These are phyloP conservation scores for Amphichorda felina DNA, from an alignment of 2,329 filamentous ascomycete genomes.

Conservation along the genomic window DNA sequence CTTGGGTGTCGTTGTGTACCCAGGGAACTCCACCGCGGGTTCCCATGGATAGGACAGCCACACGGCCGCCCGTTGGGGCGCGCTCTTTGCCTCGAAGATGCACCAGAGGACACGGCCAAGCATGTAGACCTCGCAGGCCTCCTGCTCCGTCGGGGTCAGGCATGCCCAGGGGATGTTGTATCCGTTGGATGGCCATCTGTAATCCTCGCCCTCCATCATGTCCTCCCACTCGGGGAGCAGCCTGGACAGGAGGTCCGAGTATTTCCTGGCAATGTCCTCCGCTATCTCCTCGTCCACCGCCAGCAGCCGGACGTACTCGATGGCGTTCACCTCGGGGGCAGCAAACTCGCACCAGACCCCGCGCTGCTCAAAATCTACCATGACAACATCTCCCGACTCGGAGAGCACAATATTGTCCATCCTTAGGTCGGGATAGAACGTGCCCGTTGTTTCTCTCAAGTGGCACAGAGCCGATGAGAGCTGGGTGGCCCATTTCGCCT, in stretches of 20 bases:
- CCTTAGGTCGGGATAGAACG: conserved; percentile 47
- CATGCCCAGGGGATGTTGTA: conserved; percentile 47
- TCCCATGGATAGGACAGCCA: conserved; percentile 50
- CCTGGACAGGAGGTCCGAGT: conserved; percentile 24
- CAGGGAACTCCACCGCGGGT: conserved; percentile 43
- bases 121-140: conserved; percentile 50
- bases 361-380: conserved; percentile 52
- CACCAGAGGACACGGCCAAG: conserved; percentile 50
- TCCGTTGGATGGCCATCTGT: conserved; percentile 32
- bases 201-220: conserved; percentile 27
- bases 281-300: conserved; percentile 36
- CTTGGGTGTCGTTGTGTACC: conserved; percentile 33
- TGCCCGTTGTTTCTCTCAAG: conserved; percentile 28
- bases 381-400: conserved; percentile 30
- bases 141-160: conserved; percentile 37
- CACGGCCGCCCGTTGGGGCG: conserved; percentile 41
- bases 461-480: conserved; percentile 39
- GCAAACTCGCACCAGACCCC: conserved; percentile 52
- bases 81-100: conserved; percentile 47
- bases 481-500: conserved; percentile 42
- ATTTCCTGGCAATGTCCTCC: conserved; percentile 24
- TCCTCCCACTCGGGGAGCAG: conserved; percentile 35
- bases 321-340: conserved; percentile 45
- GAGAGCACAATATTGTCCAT: conserved; percentile 48
- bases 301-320: conserved; percentile 45